Evolutionary conservation across 768 basidiomycete species (phyloP), one percentile per base, ranked within the genome.

Genomic region (Phylloporus rhodoxanthus): DNA sequence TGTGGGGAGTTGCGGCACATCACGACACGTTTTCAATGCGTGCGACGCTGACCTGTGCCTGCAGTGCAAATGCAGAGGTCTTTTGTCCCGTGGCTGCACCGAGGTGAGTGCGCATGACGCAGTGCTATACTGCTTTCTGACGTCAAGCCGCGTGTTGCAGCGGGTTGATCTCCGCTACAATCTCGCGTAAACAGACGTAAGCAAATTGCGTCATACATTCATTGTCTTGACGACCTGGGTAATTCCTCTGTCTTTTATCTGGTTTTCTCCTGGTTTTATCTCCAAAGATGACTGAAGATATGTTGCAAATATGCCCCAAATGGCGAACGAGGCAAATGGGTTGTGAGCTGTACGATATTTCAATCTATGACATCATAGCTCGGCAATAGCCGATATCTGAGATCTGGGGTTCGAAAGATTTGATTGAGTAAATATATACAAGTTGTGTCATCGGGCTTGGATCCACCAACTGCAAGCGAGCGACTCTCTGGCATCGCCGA

Each of bases 41-140:
- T 47, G 54, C 36, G 50, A 55, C 13, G 51, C 57, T 64, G 36
- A 65, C 45, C 29, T 42, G 40, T 47, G 28, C 30, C 29, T 54
- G 48, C 71, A 89, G 87, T 66, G 73, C 77, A 1, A 71, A 76
- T 14, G 91, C 90, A 15, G 91, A 95, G 66, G 93, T 96, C 21
- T 95, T 94, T 68, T 74, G 81, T 53, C 91, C 93, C 43, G 71
- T 91, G 51, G 77, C 85, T 30, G 87, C 88, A n/a, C 91, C 92
- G 19, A 90, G 87, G 88, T 87, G 57, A 59, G 79, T 64, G 44
- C 6, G 6, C 26, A 61, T 64, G 60, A 66, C 63, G 64, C 61
- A 55, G 20, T 17, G 42, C 28, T 38, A 36, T 40, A 43, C 30
- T 41, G 47, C 49, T 57, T 32, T 53, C 57, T 61, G 59, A 62